Evolutionary conservation across 1,139 yeast genomes (phyloP).

Genomic region (Sugiyamaella sp.): DNA sequence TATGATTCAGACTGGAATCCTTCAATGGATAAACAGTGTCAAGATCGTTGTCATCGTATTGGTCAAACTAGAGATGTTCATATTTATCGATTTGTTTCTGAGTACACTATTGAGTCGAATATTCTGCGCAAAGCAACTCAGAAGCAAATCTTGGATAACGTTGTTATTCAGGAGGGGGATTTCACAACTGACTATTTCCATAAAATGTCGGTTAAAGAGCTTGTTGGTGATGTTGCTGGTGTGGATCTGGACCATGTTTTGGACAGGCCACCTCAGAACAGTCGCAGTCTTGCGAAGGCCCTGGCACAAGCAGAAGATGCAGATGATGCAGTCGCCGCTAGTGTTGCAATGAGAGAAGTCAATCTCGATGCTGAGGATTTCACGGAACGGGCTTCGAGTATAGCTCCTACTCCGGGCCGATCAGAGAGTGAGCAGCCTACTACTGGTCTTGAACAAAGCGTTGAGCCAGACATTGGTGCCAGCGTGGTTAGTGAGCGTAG

Average conservation of each 20-base stretch:
- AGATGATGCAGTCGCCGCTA: conserved; percentile 93
- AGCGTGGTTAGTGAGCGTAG: conserved; percentile 27
- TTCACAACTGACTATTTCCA: conserved; percentile 96
- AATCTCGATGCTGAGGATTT: conserved; percentile 85
- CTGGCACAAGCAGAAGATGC: conserved; percentile 96
- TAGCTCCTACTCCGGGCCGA: conserved; percentile 19
- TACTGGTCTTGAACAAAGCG: conserved; percentile 18
- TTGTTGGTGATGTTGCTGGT: conserved; percentile 61
- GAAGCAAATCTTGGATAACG: conserved; percentile 91
- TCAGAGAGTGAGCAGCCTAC: conserved; percentile 17
- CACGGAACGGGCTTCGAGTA: conserved; percentile 46
- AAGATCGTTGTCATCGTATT: conserved; percentile 98
- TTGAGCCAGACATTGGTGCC: conserved; percentile 22
- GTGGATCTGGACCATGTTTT: conserved; percentile 45
- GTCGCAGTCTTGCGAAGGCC: conserved; percentile 61
- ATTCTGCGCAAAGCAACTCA: conserved; percentile 94
- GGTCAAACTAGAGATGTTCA: conserved; percentile 99
- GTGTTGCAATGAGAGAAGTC: conserved; percentile 84
- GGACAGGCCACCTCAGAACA: conserved; percentile 40
- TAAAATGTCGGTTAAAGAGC: conserved; percentile 83
- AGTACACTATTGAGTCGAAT: conserved; percentile 94
- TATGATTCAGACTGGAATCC: conserved; percentile 99
- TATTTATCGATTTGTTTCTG: conserved; percentile 93
- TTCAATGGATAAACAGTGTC: conserved; percentile 99
- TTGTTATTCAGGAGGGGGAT: conserved; percentile 97